Base-by-base conservation (phyloP, 768 basidiomycete species). In the Calocera cornea region DNA sequence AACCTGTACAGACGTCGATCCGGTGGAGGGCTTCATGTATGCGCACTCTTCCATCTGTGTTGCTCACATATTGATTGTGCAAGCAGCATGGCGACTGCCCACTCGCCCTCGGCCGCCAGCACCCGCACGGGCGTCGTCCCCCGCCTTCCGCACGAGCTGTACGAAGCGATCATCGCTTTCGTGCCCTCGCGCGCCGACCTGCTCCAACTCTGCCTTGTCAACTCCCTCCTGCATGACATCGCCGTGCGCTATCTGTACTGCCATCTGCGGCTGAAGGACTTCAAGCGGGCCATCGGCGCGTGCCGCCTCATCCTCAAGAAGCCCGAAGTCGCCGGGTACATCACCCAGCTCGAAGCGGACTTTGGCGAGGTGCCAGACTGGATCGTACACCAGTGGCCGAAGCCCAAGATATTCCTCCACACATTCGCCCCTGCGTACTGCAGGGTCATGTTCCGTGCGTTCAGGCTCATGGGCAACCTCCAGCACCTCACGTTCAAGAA, bases 371-470 rank as follows among this genome's bases (percentile, higher is more conserved):
- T 60, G 7, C 54, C 54, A 11, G 54, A 60, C 54, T 60, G 54
- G 54, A 60, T 60, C 54, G 54, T 60, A 10, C 54, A 60, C 31
- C 54, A 60, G 31, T 60, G 54, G 54, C 54, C 54, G 24, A 33
- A 27, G 19, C 54, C 54, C 5, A 60, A 33, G 27, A 60, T 60
- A 27, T 60, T 60, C 27, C 54, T 60, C 2, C 10, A 60, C 54
- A 60, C 54, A 11, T 60, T 60, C 27, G 54, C 54, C 2, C 54
- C 54, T 10, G 24, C 54, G 10, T 60, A 60, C 22, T 60, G 54
- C 54, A 27, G 54, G 27, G 10, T 60, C 54, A 60, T 60, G 54
- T 60, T 60, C 31, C 54, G 54, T 10, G 54, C 54, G 54, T 60
- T 60, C 22, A 2, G 54, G 31, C 22, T 33, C 11, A 60, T 60